phyloP scores from a whole-genome alignment of 2,329 filamentous ascomycete species.

The Talaromyces sp. region DNA sequence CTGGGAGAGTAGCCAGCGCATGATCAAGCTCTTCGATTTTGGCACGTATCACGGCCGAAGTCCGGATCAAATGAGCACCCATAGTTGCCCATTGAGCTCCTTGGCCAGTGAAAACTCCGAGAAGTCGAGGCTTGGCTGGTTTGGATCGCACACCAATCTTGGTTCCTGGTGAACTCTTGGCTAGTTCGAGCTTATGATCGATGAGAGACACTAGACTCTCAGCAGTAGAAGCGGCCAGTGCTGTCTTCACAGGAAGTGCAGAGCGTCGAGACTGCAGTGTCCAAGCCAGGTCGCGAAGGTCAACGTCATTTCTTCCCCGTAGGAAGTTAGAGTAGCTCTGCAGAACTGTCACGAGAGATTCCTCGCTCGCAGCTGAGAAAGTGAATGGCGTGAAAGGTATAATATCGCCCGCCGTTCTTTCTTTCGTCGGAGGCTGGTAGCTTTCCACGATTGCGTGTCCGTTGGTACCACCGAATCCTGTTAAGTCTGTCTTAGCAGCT shows the following conservation, averaged over 20 bases:
- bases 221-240: too few species aligned
- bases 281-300: background rate
- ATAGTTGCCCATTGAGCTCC: conserved; percentile 5
- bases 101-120: conserved; percentile 12
- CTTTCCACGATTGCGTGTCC: too few species aligned
- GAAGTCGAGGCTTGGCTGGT: background rate
- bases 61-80: background rate
- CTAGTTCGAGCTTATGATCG: too few species aligned
- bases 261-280: background rate
- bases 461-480: background rate
- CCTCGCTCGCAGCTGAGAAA: background rate
- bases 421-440: background rate
- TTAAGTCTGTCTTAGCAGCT: background rate
- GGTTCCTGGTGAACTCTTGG: too few species aligned
- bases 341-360: background rate
- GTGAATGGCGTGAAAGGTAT: background rate
- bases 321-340: background rate
- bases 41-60: background rate
- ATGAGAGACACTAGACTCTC: background rate
- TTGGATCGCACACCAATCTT: background rate
- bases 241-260: background rate
- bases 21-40: background rate
- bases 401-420: background rate
- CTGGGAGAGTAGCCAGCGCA: background rate
- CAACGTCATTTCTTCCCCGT: too few species aligned